Percentiles rank a stretch among this genome's conserved stretches.
Conservation (phyloP, 2,329 filamentous ascomycete species). For the Monilinia laxa region DNA sequence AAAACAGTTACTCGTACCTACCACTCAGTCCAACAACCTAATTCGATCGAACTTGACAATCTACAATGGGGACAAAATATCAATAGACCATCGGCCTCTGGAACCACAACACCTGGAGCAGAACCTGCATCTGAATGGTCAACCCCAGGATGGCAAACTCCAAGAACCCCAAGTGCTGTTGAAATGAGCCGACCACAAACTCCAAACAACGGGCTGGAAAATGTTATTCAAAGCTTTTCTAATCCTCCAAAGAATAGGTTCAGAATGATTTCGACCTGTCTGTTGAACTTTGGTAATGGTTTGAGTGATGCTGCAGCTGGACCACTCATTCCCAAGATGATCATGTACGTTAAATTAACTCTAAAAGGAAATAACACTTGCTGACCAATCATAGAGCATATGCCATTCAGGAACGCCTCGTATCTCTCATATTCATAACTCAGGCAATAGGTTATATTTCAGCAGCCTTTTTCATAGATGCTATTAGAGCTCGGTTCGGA, state of each 20-base stretch:
- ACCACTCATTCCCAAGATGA: slow-evolving; percentile 78
- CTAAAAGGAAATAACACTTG: not conserved
- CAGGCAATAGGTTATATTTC: slow-evolving; percentile 75
- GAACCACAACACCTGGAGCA: slow-evolving; percentile 27
- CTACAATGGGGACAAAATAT: slow-evolving; percentile 26
- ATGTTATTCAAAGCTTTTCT: slow-evolving; percentile 56
- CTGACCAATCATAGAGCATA: slow-evolving; percentile 4
- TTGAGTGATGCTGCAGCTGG: slow-evolving; percentile 75
- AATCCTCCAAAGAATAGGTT: slow-evolving; percentile 68
- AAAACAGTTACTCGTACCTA: slow-evolving; percentile 37
- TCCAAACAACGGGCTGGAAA: slow-evolving; percentile 44
- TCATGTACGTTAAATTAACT: slow-evolving; percentile 47
- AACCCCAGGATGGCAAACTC: slow-evolving; percentile 33
- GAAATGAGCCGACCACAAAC: slow-evolving; percentile 56
- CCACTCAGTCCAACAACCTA: slow-evolving; percentile 35
- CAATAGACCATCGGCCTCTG: slow-evolving; percentile 30
- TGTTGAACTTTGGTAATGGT: slow-evolving; percentile 67
- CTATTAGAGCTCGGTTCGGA: slow-evolving; percentile 61
- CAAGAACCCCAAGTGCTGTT: slow-evolving; percentile 31
- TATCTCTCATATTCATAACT: slow-evolving; percentile 79
- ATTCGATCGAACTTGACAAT: slow-evolving; percentile 36
- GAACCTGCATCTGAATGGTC: slow-evolving; percentile 12
- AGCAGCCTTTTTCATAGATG: slow-evolving; percentile 67
- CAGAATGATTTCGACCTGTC: slow-evolving; percentile 62
- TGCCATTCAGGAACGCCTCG: slow-evolving; percentile 44